These are phyloP conservation scores for Nicotiana attenuata DNA, from an alignment of 257 asterid genomes.

Conservation along the genomic window DNA sequence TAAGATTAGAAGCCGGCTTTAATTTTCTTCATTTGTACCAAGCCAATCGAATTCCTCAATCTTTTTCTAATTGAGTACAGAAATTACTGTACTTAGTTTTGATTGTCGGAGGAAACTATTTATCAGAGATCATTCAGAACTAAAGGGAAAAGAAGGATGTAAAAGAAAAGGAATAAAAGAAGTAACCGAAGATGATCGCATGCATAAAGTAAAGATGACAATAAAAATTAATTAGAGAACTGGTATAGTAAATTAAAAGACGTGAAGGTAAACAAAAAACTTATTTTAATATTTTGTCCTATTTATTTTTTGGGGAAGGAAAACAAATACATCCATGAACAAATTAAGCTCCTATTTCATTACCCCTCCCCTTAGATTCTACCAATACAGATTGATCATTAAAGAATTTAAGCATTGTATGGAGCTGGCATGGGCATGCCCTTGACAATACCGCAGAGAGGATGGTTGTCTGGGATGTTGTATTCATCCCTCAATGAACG, in stretches of 20 bases:
- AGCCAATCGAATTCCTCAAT: background rate
- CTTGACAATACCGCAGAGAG: slow-evolving; percentile 35
- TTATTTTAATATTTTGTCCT: background rate
- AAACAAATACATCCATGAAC: background rate
- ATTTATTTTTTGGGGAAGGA: background rate
- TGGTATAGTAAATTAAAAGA: background rate
- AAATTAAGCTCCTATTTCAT: background rate
- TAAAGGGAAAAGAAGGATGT: background rate
- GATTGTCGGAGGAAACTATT: background rate
- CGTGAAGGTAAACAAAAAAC: background rate
- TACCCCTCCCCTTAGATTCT: background rate
- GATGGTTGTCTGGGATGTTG: slow-evolving; percentile 28
- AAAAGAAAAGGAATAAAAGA: background rate
- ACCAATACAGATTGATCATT: background rate
- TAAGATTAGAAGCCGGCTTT: background rate
- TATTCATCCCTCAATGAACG: slow-evolving; percentile 47
- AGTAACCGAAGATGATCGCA: background rate
- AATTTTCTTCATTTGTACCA: background rate
- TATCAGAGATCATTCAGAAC: background rate
- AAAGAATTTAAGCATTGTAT: slow-evolving; percentile 12
- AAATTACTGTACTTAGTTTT: background rate
- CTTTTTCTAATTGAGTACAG: background rate
- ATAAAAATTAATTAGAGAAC: background rate
- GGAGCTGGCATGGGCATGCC: slow-evolving; percentile 34
- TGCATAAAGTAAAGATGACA: background rate